These are phyloP conservation scores for Amanita muscaria DNA, from an alignment of 768 basidiomycete species.

Conservation along the genomic window DNA sequence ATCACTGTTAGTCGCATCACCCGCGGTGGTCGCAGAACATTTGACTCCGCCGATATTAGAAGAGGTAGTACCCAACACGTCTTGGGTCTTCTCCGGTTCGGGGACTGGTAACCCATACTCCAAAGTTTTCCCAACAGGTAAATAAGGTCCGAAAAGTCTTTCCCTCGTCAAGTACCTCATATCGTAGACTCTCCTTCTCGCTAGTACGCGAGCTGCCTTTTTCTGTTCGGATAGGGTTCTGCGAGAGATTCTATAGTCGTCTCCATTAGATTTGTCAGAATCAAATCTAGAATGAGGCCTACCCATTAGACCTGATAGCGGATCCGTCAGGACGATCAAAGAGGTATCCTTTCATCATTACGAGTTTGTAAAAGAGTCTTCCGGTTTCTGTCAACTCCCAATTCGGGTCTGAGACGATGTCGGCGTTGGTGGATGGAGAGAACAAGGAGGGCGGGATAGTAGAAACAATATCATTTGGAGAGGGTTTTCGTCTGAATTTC, in stretches of 20 bases:
- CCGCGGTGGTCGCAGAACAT: too few species aligned
- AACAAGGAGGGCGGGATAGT: not conserved
- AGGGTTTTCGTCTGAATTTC: not conserved
- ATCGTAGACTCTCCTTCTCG: constrained; percentile 28
- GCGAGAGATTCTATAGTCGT: not conserved
- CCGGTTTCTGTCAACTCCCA: constrained; percentile 23
- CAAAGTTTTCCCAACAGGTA: constrained; percentile 13
- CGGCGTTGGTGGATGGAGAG: too few species aligned
- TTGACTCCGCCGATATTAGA: too few species aligned
- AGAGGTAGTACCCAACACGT: too few species aligned
- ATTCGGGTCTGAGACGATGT: constrained; percentile 10
- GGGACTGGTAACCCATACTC: too few species aligned
- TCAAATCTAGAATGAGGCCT: too few species aligned
- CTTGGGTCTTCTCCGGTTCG: too few species aligned
- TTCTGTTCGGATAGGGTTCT: not conserved
- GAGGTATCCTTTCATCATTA: constrained; percentile 37
- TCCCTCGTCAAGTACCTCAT: constrained; percentile 24
- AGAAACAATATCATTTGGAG: not conserved
- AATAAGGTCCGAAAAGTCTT: constrained; percentile 29
- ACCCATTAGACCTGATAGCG: too few species aligned
- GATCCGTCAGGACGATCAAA: constrained; percentile 16
- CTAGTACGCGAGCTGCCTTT: constrained; percentile 4
- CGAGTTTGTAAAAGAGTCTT: constrained; percentile 31
- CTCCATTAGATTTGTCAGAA: too few species aligned
- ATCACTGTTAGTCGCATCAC: too few species aligned